Base-by-base conservation (phyloP, 164 flowering plant species). In the Annona cherimola region DNA sequence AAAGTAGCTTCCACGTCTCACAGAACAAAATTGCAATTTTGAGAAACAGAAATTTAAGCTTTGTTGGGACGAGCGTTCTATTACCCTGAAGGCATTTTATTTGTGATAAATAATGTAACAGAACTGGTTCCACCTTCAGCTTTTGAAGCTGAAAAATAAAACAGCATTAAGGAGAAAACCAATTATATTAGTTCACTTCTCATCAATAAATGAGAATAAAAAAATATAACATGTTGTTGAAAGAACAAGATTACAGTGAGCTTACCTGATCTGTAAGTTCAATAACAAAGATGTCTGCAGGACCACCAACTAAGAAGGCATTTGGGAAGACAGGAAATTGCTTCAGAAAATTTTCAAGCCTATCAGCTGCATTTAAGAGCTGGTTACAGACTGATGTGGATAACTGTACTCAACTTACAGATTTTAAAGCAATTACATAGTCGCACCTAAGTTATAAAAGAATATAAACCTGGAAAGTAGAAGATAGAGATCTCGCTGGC, bases 41-140 rank as follows among this genome's bases (percentile, higher is more conserved):
- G 20, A 19, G 8, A 1, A 61, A 44, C 60, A 39, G 26, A 2
- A 14, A 35, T 4, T 46, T 18, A 26, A 54, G 63, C 57, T 61
- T 46, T 39, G 45, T 46, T 46, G 62, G 66, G 19, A 46, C 61
- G 60, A 11, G 57, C 41, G 35, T 26, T 26, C 19, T 39, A 70
- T 46, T 84, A 91, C 99, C 99, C 55, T 86, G 92, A 63, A 96
- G 98, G 80, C 80, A 85, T 71, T 80, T 86, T 69, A 93, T 77
- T 14, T 83, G 89, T 40, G 90, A 89, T 45, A 96, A 85, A 81
- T 91, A 96, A 82, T 96, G 94, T 67, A 96, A 79, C 20, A 96
- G 81, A 54, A 93, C 99, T 42, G 99, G 99, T 78, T 96, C 99
- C 80, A 96, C 95, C 86, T 96, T 93, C 75, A 96, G 71, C 76